phyloP scores from a whole-genome alignment of 306 rosid species.

The Sophora flavescens region DNA sequence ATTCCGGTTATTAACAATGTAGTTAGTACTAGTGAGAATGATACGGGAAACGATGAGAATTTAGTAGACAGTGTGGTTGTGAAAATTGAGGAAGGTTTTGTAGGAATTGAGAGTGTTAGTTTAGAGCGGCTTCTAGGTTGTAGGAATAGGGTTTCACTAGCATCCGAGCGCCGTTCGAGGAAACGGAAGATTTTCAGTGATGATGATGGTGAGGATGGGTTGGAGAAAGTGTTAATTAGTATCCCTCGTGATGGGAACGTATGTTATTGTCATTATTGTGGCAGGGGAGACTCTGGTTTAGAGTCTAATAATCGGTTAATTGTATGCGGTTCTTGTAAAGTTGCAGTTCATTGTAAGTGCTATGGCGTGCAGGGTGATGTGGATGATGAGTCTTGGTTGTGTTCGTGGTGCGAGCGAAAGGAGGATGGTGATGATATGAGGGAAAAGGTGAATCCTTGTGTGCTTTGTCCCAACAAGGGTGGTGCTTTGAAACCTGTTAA shows the following conservation, averaged over 20 bases:
- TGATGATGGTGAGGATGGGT: slow-evolving; percentile 86
- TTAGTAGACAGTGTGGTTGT: background rate
- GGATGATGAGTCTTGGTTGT: slow-evolving; percentile 67
- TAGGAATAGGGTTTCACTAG: slow-evolving; percentile 68
- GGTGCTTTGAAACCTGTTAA: slow-evolving; percentile 86
- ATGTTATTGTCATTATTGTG: slow-evolving; percentile 80
- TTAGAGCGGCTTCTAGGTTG: slow-evolving; percentile 89
- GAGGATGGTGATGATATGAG: slow-evolving; percentile 10
- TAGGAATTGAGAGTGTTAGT: slow-evolving; percentile 46
- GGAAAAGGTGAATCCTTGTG: slow-evolving; percentile 70
- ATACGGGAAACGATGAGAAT: slow-evolving; percentile 11
- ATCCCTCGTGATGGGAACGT: slow-evolving; percentile 63
- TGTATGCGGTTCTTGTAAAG: slow-evolving; percentile 76
- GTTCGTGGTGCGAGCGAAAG: slow-evolving; percentile 71
- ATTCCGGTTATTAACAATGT: slow-evolving; percentile 54
- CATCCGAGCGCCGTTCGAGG: slow-evolving; percentile 90
- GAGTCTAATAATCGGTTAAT: slow-evolving; percentile 65
- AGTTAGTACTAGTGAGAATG: slow-evolving; percentile 22
- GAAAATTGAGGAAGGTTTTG: slow-evolving; percentile 31
- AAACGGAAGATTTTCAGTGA: slow-evolving; percentile 80
- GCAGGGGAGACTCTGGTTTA: slow-evolving; percentile 57
- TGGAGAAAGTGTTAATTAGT: slow-evolving; percentile 71
- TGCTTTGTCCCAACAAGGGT: slow-evolving; percentile 89
- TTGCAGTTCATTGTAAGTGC: slow-evolving; percentile 85
- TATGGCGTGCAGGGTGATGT: slow-evolving; percentile 70